Conservation (phyloP, 2,329 filamentous ascomycete genomes). For the Penicillium freii region DNA sequence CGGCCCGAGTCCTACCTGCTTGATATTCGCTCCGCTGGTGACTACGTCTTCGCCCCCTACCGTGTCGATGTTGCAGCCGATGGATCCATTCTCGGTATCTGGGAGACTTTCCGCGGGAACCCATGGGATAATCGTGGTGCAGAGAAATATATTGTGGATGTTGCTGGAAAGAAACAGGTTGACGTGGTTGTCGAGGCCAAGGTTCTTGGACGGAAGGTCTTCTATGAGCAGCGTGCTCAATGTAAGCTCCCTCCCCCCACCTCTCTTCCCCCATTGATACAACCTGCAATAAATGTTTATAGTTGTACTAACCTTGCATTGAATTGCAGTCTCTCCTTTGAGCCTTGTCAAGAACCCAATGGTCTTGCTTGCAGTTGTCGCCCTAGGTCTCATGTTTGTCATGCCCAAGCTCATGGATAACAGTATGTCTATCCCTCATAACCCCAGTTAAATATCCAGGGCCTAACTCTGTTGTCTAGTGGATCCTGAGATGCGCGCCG, state of each 20-base stretch:
- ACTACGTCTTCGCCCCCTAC: constrained; percentile 73
- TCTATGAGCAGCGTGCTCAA: constrained; percentile 70
- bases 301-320: constrained; percentile 9
- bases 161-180: constrained; percentile 30
- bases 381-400: constrained; percentile 78
- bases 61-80: constrained; percentile 64
- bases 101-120: constrained; percentile 85
- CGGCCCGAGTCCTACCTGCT: constrained; percentile 66
- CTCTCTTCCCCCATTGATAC: constrained; percentile 1
- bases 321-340: constrained; percentile 66
- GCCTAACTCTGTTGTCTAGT: constrained; percentile 54
- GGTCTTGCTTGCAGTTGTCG: constrained; percentile 87
- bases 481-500: constrained; percentile 92
- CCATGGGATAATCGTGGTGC: constrained; percentile 81
- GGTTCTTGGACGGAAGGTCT: constrained; percentile 64
- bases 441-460: neutral
- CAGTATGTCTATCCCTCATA: constrained; percentile 61
- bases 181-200: constrained; percentile 60
- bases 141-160: constrained; percentile 44
- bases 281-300: neutral
- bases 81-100: constrained; percentile 59
- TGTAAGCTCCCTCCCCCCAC: constrained; percentile 58
- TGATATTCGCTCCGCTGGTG: constrained; percentile 68
- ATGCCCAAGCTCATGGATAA: constrained; percentile 96
- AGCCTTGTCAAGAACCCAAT: constrained; percentile 89